A percentile compares a stretch with the other conserved stretches of the same genome.
Evolutionary conservation across 495 filamentous ascomycete genomes (phyloP).

Genomic region (Umbilicaria muhlenbergii): DNA sequence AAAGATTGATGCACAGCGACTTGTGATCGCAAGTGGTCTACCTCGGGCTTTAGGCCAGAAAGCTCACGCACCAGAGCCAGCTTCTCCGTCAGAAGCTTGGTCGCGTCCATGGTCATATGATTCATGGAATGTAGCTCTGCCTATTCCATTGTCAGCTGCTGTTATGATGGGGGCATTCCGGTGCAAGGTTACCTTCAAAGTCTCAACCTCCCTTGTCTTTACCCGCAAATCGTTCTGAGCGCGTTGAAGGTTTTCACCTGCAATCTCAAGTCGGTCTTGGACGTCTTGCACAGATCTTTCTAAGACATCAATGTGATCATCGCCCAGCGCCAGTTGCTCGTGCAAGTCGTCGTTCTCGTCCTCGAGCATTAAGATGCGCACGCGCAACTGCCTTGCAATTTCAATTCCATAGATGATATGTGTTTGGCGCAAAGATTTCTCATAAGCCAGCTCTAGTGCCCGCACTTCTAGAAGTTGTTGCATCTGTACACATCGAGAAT

Average conservation of each 20-base stretch:
- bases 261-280: conserved; percentile 38
- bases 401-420: conserved; percentile 53
- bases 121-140: conserved; percentile 51
- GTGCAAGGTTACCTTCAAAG: conserved; percentile 39
- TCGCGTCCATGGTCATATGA: conserved; percentile 44
- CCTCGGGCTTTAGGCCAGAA: conserved; percentile 51
- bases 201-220: conserved; percentile 47
- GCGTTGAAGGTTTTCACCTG: conserved; percentile 35
- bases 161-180: not conserved
- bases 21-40: conserved; percentile 64
- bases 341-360: conserved; percentile 56
- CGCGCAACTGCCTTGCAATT: conserved; percentile 41
- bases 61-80: conserved; percentile 56
- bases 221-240: conserved; percentile 39
- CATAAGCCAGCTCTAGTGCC: conserved; percentile 49
- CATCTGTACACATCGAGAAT: conserved; percentile 7
- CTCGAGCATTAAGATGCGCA: conserved; percentile 50
- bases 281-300: conserved; percentile 36
- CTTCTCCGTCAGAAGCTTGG: conserved; percentile 63
- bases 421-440: conserved; percentile 37
- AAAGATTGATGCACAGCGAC: conserved; percentile 45
- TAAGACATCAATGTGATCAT: conserved; percentile 31
- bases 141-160: conserved; percentile 20
- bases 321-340: conserved; percentile 38
- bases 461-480: conserved; percentile 32